phyloP scores from a whole-genome alignment of 768 basidiomycete species.

The Russula emetica region DNA sequence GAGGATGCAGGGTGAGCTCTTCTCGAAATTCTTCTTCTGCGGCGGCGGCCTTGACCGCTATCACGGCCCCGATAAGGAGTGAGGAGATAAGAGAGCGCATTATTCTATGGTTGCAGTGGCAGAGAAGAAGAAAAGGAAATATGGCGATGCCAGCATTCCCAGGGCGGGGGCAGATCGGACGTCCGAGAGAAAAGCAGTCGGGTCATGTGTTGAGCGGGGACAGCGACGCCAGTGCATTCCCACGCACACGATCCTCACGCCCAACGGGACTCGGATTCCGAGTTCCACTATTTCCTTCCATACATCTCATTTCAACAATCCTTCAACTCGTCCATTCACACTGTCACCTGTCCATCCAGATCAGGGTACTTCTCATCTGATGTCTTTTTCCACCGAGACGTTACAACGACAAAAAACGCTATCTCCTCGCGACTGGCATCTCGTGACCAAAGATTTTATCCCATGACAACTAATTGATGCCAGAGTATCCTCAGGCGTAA shows the following conservation, averaged over 20 bases:
- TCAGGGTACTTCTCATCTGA: no score
- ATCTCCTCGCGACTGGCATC: no score
- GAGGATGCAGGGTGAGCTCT: conserved; percentile 50
- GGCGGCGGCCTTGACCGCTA: not conserved
- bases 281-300: no score
- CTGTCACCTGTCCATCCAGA: no score
- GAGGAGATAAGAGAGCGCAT: conserved; percentile 7
- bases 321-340: no score
- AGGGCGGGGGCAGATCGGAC: not conserved
- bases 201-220: not conserved
- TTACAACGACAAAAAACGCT: no score
- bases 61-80: not conserved
- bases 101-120: not conserved
- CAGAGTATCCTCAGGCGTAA: no score
- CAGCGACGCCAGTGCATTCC: not conserved
- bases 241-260: not conserved
- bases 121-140: not conserved
- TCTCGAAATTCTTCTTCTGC: conserved; percentile 44
- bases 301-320: no score
- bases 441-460: no score
- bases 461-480: no score
- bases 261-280: no score
- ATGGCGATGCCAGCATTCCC: not conserved
- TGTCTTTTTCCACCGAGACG: no score
- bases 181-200: not conserved